These are phyloP conservation scores for Ceratorhiza oryzae-sativae DNA, from an alignment of 1,284 basidiomycete species.

Conservation along the genomic window DNA sequence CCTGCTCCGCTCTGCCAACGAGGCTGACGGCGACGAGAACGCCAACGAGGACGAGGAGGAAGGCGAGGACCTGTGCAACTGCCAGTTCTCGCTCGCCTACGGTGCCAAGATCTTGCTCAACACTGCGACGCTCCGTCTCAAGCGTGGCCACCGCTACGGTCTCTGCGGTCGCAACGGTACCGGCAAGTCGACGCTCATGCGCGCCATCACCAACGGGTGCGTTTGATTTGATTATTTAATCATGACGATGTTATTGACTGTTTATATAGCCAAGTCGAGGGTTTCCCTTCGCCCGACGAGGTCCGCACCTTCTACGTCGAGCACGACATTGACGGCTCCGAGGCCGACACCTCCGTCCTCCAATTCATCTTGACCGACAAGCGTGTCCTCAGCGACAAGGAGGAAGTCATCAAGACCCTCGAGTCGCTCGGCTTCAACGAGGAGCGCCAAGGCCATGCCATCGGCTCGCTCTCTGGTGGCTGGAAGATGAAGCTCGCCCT, in stretches of 20 bases:
- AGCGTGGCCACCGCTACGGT: conserved; percentile 98
- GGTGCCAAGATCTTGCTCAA: conserved; percentile 99
- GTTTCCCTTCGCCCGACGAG: conserved; percentile 94
- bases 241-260: conserved; percentile 2
- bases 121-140: conserved; percentile 94
- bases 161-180: conserved; percentile 98
- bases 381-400: conserved; percentile 76
- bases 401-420: conserved; percentile 82
- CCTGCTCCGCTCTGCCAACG: conserved; percentile 86
- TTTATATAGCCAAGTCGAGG: conserved; percentile 82
- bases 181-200: conserved; percentile 98
- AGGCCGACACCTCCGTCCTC: conserved; percentile 90
- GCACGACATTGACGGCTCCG: conserved; percentile 97
- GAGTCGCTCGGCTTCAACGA: conserved; percentile 91
- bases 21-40: conserved; percentile 73
- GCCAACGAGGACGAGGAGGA: conserved; percentile 91
- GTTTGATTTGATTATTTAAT: conserved; percentile 38
- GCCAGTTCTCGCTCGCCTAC: conserved; percentile 96
- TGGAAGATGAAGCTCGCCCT: conserved; percentile 99
- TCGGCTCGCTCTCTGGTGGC: conserved; percentile 95
- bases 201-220: conserved; percentile 85
- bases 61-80: conserved; percentile 97
- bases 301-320: conserved; percentile 99
- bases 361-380: conserved; percentile 88
- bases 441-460: conserved; percentile 83